Percentiles rank a stretch among this genome's conserved stretches.
These are phyloP conservation scores for Aspergillus sp. DNA, from an alignment of 2,329 filamentous ascomycete genomes.

Conservation along the genomic window DNA sequence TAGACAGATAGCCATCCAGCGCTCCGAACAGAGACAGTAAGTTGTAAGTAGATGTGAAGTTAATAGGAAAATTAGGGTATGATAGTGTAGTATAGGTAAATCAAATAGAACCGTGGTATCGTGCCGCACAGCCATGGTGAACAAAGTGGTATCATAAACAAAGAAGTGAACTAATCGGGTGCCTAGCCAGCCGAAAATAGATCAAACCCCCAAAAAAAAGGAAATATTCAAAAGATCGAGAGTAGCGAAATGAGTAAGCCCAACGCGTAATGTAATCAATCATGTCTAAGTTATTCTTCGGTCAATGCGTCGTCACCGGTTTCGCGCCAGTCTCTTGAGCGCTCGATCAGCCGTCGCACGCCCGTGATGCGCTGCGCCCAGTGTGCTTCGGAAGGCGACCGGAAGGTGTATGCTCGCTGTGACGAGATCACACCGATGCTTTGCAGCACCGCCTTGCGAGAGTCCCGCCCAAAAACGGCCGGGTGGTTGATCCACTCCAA, in stretches of 20 bases:
- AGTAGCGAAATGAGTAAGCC: not conserved
- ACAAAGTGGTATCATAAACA: constrained; percentile 44
- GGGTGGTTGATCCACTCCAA: constrained; percentile 98
- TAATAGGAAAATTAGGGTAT: not conserved
- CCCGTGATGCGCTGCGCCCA: constrained; percentile 84
- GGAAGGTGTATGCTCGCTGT: constrained; percentile 90
- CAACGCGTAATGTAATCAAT: not conserved
- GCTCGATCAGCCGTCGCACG: constrained; percentile 76
- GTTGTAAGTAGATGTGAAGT: not conserved
- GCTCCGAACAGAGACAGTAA: not conserved
- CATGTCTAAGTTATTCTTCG: constrained; percentile 44
- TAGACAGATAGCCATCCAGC: not conserved
- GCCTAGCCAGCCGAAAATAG: not conserved
- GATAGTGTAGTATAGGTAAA: not conserved
- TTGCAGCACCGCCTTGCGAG: constrained; percentile 91
- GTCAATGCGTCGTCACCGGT: constrained; percentile 71
- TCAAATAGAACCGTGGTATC: constrained; percentile 29
- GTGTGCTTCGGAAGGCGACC: constrained; percentile 81
- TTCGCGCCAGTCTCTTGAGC: constrained; percentile 89
- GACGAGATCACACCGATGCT: constrained; percentile 95
- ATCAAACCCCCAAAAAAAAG: constrained; percentile 12
- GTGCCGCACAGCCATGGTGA: constrained; percentile 35
- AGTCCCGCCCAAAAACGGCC: constrained; percentile 89
- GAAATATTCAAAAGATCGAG: not conserved
- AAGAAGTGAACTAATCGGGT: constrained; percentile 14